Conservation (phyloP, 192 early-diverging fungal species). For the Coemansia sp. region DNA sequence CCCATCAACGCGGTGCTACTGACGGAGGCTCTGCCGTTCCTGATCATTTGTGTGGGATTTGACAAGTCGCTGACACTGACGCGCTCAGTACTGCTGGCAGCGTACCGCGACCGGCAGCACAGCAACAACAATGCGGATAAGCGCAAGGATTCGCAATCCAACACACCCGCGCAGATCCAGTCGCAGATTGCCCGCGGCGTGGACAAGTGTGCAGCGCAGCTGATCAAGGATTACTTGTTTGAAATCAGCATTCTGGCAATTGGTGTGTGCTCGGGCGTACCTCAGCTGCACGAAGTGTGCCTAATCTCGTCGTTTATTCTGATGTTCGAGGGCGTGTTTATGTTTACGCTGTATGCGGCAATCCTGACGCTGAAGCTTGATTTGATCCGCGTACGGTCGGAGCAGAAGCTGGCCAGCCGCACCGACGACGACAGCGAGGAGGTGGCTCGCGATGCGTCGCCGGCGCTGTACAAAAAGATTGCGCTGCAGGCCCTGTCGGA, state of each 20-base stretch:
- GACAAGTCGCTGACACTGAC: constrained; percentile 84
- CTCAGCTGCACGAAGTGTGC: constrained; percentile 79
- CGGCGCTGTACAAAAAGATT: constrained; percentile 60
- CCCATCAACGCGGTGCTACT: constrained; percentile 70
- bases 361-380: constrained; percentile 88
- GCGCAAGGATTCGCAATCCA: constrained; percentile 7
- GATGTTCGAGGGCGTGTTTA: constrained; percentile 74
- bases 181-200: constrained; percentile 67
- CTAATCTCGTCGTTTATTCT: constrained; percentile 76
- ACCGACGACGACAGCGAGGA: constrained; percentile 16
- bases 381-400: constrained; percentile 56
- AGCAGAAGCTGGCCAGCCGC: constrained; percentile 31
- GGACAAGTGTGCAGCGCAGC: constrained; percentile 58
- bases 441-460: constrained; percentile 29
- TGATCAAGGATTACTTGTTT: constrained; percentile 77
- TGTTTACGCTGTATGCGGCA: constrained; percentile 86
- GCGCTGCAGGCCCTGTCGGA: constrained; percentile 64
- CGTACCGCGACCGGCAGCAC: constrained; percentile 39
- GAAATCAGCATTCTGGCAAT: constrained; percentile 77
- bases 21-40: constrained; percentile 87
- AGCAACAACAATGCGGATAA: constrained; percentile 3
- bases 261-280: constrained; percentile 74
- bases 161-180: constrained; percentile 57
- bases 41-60: constrained; percentile 87
- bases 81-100: constrained; percentile 69